Evolutionary conservation across 352 stramenopile genomes (phyloP), one percentile per base, ranked within the genome.

Genomic region (Pythium brachiatum): DNA sequence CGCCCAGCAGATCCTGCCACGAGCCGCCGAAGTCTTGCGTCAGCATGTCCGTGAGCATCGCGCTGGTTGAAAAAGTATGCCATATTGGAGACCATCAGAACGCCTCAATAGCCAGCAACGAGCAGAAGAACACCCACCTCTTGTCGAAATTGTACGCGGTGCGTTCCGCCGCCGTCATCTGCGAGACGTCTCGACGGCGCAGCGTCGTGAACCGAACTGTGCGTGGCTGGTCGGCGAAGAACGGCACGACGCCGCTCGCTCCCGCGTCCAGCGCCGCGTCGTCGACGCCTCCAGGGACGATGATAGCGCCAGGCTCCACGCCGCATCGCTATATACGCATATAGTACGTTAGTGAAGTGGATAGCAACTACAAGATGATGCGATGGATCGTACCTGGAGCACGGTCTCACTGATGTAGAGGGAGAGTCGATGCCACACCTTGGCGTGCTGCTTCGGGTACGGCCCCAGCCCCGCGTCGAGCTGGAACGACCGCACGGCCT

Each of bases 1-100:
- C 94, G 26, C 89, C 95, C 15, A 98, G 43, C 29, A 98, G 75
- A 39, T 90, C 69, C 55, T 88, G 52, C 86, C 87, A 97, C 43
- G 75, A 63, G 0, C 51, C 34, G 7, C 52, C 48, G 20, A 52
- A 72, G 18, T 39, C 50, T 6, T 52, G 31, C 23, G 53, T 20
- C 32, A 88, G 39, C 52, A 83, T 73, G 68, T 87, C 47, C 2
- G 60, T 69, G 16, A 90, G 60, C 52, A 79, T 75, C 21, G 72
- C 62, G 58, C 82, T 87, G 27, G 12, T n/a, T 34, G 29, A 16
- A n/a, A 21, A 20, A 50, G 9, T n/a, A n/a, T n/a, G n/a, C n/a
- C n/a, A n/a, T n/a, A n/a, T n/a, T n/a, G n/a, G n/a, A n/a, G n/a
- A n/a, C n/a, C 29, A 31, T 41, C 7, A 27, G n/a, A 11, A 27